Evolutionary conservation across 2,329 filamentous ascomycete species (phyloP).

Genomic region (Coniochaeta sp.): DNA sequence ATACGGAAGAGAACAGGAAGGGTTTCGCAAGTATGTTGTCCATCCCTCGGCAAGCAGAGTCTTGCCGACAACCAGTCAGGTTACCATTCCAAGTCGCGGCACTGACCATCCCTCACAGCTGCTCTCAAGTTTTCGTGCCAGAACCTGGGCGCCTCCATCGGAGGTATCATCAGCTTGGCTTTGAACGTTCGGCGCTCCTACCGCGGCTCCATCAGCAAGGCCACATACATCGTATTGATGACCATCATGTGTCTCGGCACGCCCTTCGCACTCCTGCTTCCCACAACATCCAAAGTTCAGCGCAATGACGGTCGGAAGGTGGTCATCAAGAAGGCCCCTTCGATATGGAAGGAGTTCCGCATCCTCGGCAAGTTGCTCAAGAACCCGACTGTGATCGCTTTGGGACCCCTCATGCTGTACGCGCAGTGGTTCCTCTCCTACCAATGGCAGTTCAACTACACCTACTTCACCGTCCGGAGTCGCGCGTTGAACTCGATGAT

Average conservation of each 20-base stretch:
- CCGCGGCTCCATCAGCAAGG: no score
- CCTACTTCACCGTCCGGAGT: conserved; percentile 14
- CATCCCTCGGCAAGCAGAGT: no score
- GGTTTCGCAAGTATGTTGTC: no score
- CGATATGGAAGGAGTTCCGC: conserved; percentile 4
- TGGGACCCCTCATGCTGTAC: conserved; percentile 9
- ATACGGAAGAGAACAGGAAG: no score
- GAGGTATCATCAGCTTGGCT: no score
- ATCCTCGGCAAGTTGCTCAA: conserved; percentile 6
- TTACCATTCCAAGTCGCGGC: no score
- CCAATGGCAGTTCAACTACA: conserved; percentile 14
- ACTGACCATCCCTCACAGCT: no score
- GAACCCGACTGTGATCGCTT: conserved; percentile 3
- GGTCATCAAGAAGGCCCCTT: conserved; percentile 4
- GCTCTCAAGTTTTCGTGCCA: no score
- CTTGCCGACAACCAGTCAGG: no score
- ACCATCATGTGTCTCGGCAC: conserved; percentile 12
- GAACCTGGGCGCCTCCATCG: no score
- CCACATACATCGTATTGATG: conserved; percentile 10
- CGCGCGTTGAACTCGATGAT: no score
- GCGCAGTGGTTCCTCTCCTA: conserved; percentile 10
- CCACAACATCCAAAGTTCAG: conserved; percentile 6
- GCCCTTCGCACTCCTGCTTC: conserved; percentile 9
- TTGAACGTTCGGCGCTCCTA: no score
- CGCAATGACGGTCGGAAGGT: conserved; percentile 10